A percentile compares a stretch with the other conserved stretches of the same genome.
Conservation (phyloP, 768 basidiomycete genomes). For the Leccinum subtestaceum region DNA sequence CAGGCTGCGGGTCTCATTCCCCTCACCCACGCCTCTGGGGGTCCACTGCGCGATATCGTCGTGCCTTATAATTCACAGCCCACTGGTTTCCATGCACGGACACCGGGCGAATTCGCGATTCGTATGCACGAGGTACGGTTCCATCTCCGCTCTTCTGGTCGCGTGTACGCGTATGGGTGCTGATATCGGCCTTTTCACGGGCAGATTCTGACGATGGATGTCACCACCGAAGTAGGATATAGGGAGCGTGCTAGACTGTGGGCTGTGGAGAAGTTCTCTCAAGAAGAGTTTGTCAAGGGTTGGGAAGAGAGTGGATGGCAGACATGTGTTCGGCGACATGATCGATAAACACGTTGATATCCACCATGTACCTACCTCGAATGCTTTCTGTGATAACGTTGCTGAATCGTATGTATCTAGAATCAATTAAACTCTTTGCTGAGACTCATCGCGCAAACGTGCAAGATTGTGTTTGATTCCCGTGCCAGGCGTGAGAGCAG, state of each 20-base stretch:
- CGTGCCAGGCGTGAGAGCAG: not conserved
- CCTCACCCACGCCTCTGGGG: constrained; percentile 89
- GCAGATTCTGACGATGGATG: constrained; percentile 48
- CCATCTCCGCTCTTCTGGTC: constrained; percentile 2
- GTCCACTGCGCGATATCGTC: constrained; percentile 88
- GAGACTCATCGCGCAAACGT: not conserved
- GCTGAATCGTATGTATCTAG: not conserved
- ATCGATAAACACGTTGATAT: not conserved
- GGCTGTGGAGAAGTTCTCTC: constrained; percentile 74
- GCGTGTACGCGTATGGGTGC: not conserved
- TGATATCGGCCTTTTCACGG: constrained; percentile 10
- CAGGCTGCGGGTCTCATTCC: constrained; percentile 95
- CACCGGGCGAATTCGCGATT: constrained; percentile 61
- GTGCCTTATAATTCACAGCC: constrained; percentile 68
- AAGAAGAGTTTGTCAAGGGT: constrained; percentile 71
- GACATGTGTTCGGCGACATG: constrained; percentile 21
- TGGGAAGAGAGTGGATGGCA: constrained; percentile 70
- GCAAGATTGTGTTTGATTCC: not conserved
- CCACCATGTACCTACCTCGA: not conserved
- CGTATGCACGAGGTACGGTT: constrained; percentile 53
- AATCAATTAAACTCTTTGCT: not conserved
- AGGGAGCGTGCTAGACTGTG: constrained; percentile 65
- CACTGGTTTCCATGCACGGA: constrained; percentile 83
- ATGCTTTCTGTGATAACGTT: not conserved
- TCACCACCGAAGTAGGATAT: constrained; percentile 56